These are phyloP conservation scores for Epithele typhae DNA, from an alignment of 768 basidiomycete genomes.

Conservation along the genomic window DNA sequence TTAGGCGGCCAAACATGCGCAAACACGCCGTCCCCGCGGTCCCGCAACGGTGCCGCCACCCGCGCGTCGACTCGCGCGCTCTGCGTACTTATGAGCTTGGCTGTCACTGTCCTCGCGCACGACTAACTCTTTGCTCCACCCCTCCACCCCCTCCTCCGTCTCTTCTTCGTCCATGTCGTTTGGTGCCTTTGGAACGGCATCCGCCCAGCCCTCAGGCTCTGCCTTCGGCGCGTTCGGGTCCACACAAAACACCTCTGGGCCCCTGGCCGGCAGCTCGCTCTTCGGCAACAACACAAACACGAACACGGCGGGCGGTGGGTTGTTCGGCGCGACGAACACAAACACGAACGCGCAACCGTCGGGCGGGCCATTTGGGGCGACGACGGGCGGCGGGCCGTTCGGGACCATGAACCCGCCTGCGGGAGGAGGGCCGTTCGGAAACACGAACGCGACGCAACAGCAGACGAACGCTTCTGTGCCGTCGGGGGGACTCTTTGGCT, in stretches of 20 bases:
- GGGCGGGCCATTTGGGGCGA: slow-evolving; percentile 13
- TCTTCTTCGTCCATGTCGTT: slow-evolving; percentile 2
- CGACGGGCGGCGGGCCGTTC: slow-evolving; percentile 22
- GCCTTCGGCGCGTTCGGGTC: background rate
- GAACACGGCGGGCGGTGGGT: slow-evolving; percentile 12
- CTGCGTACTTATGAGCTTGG: no score
- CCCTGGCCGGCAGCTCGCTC: slow-evolving; percentile 7
- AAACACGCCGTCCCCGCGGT: no score
- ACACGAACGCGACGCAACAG: slow-evolving; percentile 1
- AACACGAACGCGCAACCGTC: slow-evolving; percentile 8
- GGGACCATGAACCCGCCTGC: slow-evolving; percentile 14
- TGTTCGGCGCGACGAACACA: slow-evolving; percentile 15
- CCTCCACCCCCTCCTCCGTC: background rate
- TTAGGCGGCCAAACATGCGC: no score
- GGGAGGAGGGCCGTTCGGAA: slow-evolving; percentile 21
- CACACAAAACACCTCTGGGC: background rate
- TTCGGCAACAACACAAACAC: slow-evolving; percentile 13
- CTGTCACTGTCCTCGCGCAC: no score
- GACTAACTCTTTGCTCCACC: background rate
- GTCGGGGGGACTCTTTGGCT: slow-evolving; percentile 9
- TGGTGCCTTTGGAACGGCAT: slow-evolving; percentile 17
- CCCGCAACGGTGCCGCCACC: no score
- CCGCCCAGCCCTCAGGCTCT: slow-evolving; percentile 9
- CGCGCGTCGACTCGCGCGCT: no score
- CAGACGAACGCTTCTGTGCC: background rate